These are phyloP conservation scores for Sporothrix inflata DNA, from an alignment of 2,329 filamentous ascomycete genomes.

Conservation along the genomic window DNA sequence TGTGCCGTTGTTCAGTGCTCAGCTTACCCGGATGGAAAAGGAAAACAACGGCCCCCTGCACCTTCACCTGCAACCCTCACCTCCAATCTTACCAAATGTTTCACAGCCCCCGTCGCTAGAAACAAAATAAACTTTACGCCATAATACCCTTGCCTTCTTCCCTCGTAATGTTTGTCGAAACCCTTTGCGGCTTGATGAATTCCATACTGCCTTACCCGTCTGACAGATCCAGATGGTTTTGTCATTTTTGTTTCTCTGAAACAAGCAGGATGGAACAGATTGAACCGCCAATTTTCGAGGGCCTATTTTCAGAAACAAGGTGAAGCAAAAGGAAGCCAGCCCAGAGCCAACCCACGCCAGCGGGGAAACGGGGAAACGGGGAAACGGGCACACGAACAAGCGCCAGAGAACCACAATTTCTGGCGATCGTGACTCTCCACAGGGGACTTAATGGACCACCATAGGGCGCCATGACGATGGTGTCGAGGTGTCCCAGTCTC, in stretches of 20 bases:
- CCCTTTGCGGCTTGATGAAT: background rate
- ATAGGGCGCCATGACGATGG: background rate
- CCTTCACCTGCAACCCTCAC: background rate
- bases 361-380: background rate
- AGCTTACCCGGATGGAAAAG: background rate
- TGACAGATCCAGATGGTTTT: background rate
- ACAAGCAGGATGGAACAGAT: background rate
- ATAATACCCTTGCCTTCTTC: background rate
- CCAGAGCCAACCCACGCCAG: background rate
- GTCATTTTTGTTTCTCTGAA: background rate
- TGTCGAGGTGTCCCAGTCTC: background rate
- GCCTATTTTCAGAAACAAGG: background rate
- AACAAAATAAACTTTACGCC: background rate
- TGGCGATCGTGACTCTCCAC: slow-evolving; percentile 7
- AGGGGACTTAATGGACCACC: background rate
- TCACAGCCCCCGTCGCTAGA: background rate
- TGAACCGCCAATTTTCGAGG: background rate
- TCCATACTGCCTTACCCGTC: background rate
- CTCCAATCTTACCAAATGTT: slow-evolving; percentile 8
- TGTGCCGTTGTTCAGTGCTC: background rate
- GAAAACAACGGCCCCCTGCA: background rate
- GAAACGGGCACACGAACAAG: background rate
- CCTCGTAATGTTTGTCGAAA: background rate
- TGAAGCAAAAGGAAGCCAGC: background rate
- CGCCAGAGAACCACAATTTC: background rate